A percentile compares a stretch with the other conserved stretches of the same genome.
These are phyloP conservation scores for Musa balbisiana DNA, from an alignment of 202 grass and related monocot species.

Conservation along the genomic window DNA sequence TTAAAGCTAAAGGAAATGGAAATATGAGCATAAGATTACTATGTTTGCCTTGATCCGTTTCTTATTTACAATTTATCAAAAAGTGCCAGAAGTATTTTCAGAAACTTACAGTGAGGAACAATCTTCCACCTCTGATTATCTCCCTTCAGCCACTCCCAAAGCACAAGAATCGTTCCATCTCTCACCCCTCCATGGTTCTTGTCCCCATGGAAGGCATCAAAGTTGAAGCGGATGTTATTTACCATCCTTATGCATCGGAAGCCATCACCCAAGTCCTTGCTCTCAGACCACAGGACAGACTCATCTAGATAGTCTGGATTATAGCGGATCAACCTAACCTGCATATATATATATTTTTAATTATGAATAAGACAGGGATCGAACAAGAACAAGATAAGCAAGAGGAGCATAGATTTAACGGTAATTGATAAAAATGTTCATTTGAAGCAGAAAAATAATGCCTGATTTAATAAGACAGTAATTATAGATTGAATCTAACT, in stretches of 20 bases:
- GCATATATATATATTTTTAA: not conserved
- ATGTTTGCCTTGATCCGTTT: too few species aligned
- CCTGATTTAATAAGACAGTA: too few species aligned
- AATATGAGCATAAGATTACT: too few species aligned
- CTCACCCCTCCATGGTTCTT: slow-evolving; percentile 77
- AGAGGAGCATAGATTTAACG: too few species aligned
- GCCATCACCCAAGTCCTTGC: slow-evolving; percentile 63
- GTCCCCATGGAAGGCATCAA: slow-evolving; percentile 71
- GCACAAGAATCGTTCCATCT: slow-evolving; percentile 73
- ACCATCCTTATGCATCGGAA: slow-evolving; percentile 96
- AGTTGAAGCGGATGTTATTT: slow-evolving; percentile 91
- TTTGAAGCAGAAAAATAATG: too few species aligned
- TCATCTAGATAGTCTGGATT: slow-evolving; percentile 65
- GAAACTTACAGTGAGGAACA: slow-evolving; percentile 58
- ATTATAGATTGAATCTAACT: too few species aligned
- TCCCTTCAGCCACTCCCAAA: slow-evolving; percentile 96
- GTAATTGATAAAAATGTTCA: too few species aligned
- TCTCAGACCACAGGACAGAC: slow-evolving; percentile 87
- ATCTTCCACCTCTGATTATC: slow-evolving; percentile 99
- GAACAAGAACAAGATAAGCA: too few species aligned
- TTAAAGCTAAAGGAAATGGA: too few species aligned
- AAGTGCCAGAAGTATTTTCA: not conserved
- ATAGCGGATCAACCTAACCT: slow-evolving; percentile 63
- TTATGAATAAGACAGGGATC: too few species aligned
- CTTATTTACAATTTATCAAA: not conserved